phyloP scores from a whole-genome alignment of 306 rosid genomes.

The Hippophae gyantsensis region DNA sequence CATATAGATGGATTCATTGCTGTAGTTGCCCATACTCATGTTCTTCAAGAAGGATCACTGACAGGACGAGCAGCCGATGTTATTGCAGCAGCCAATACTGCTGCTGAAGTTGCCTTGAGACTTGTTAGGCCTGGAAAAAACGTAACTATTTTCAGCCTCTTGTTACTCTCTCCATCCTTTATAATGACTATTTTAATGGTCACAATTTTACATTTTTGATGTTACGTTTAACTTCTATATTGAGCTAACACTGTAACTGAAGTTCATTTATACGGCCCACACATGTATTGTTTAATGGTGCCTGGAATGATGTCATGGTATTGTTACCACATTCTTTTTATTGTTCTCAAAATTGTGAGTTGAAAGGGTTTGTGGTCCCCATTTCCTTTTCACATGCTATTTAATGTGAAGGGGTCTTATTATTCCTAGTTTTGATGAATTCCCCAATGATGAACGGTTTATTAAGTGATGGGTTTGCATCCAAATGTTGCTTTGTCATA shows the following conservation, averaged over 20 bases:
- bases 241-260: neutral
- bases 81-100: slow-evolving; percentile 93
- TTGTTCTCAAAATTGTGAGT: too few relatives aligned
- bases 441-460: slow-evolving; percentile 22
- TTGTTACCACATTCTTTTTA: too few relatives aligned
- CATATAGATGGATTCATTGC: slow-evolving; percentile 96
- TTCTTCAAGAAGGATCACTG: slow-evolving; percentile 63
- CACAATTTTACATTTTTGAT: neutral
- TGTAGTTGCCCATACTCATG: slow-evolving; percentile 80
- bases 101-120: slow-evolving; percentile 97
- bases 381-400: too few relatives aligned
- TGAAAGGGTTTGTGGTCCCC: too few relatives aligned
- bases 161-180: neutral
- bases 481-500: slow-evolving; percentile 40
- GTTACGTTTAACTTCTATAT: neutral
- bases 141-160: slow-evolving; percentile 22
- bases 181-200: neutral
- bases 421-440: neutral
- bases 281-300: too few relatives aligned
- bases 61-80: slow-evolving; percentile 87
- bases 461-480: slow-evolving; percentile 21
- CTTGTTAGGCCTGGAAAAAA: slow-evolving; percentile 83
- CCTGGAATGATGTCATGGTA: too few relatives aligned
- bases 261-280: too few relatives aligned
- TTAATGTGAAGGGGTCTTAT: too few relatives aligned